Evolutionary conservation across 305 asterid genomes (phyloP), one percentile per base, ranked within the genome.

Genomic region (Fraxinus nigra): DNA sequence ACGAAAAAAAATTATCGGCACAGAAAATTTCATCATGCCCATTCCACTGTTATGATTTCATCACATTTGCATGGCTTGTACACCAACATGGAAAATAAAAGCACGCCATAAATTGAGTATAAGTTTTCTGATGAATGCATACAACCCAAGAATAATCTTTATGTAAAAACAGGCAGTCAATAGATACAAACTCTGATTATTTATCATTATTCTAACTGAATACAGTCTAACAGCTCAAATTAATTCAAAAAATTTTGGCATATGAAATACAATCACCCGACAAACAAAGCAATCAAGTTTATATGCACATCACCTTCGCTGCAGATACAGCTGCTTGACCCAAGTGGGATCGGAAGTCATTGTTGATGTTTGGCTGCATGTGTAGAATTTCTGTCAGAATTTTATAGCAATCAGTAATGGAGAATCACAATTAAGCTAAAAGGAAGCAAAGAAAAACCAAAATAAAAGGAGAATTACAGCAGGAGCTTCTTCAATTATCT

Each of bases 401-500:
- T 72, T 32, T 80, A 51, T 72, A 81, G 28, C 84, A 83, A 76
- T 84, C 79, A 85, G 79, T 59, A 85, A 79, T 74, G 76, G 75
- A 72, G 82, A 76, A 81, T 40, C 65, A 78, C 9, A 63, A 51
- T 63, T 30, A 43, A 79, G 14, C 56, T 78, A 59, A 80, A 76
- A 76, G 61, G 80, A 83, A 83, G 79, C 79, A 70, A 78, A 43
- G 72, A 51, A 80, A 78, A 72, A 80, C 37, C 35, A 10, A 69
- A 69, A 26, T 13, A 30, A 24, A 30, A 69, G n/a, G 37, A 79
- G 86, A 75, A 87, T 82, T 96, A 96, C 99, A 79, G 99, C 99
- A 20, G 99, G 99, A 83, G 99, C 99, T 94, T 96, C 99, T 89
- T 95, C 98, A 86, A 95, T 94, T 85, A 95, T 95, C 90, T 95